These are phyloP conservation scores for Prunus armeniaca DNA, from an alignment of 306 rosid genomes.

Conservation along the genomic window DNA sequence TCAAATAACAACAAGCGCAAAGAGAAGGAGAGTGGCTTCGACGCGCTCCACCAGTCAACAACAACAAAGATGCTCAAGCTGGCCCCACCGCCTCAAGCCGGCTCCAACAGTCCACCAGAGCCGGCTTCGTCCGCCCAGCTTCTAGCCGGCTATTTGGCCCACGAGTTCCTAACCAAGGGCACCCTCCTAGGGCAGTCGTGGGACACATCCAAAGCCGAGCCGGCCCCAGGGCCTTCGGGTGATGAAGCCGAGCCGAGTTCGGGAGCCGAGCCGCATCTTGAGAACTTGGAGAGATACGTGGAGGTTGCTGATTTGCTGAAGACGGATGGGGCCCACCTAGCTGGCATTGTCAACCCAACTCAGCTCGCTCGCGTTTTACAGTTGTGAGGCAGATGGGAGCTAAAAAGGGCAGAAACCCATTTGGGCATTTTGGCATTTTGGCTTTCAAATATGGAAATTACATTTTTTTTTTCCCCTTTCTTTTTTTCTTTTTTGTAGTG, in stretches of 20 bases:
- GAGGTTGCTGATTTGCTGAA: slow-evolving; percentile 61
- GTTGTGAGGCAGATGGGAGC: slow-evolving; percentile 40
- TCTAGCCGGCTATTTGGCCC: slow-evolving; percentile 86
- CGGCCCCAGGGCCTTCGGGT: not conserved
- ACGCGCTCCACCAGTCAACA: slow-evolving; percentile 46
- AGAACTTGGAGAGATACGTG: slow-evolving; percentile 50
- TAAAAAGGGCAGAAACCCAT: not conserved
- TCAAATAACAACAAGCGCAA: slow-evolving; percentile 49
- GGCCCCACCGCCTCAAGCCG: slow-evolving; percentile 25
- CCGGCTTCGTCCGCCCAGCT: slow-evolving; percentile 38
- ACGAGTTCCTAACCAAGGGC: slow-evolving; percentile 75
- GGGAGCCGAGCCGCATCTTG: slow-evolving; percentile 22
- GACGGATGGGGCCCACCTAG: slow-evolving; percentile 55
- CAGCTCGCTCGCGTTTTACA: slow-evolving; percentile 69
- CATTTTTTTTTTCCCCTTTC: too few species aligned
- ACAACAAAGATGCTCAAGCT: slow-evolving; percentile 36
- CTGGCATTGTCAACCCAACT: slow-evolving; percentile 81
- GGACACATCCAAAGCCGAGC: slow-evolving; percentile 38
- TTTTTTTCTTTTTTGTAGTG: not conserved
- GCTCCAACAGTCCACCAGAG: not conserved
- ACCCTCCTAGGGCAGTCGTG: slow-evolving; percentile 68
- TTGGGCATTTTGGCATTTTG: slow-evolving; percentile 7
- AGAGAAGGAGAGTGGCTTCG: slow-evolving; percentile 46
- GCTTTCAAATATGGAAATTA: not conserved
- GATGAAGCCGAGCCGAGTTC: slow-evolving; percentile 15